Base-by-base conservation (phyloP, 164 flowering plant genomes). In the Sextonia rubra region DNA sequence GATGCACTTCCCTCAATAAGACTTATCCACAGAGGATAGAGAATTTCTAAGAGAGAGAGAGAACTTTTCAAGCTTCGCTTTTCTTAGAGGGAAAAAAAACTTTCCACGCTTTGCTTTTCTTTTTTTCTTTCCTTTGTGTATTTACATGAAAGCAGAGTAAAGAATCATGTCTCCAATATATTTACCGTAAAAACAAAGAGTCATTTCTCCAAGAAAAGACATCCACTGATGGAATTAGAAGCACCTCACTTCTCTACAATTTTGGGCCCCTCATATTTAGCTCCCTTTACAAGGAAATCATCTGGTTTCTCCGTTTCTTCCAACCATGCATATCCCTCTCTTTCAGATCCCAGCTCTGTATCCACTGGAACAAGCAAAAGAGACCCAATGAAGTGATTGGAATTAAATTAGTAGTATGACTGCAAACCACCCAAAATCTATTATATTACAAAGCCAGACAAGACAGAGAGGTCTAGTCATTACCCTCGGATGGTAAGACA, bases 301-400 rank as follows among this genome's bases (percentile, higher is more conserved):
- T 77, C 78, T 0, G 80, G 78, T 47, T 68, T 73, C 61, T 79
- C 75, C 37, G 22, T 77, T 77, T 79, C 82, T 73, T 77, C 74
- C 18, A 82, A 79, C 84, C 82, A 79, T 56, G 74, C 80, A 71
- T 77, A 68, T 4, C 56, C 80, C 20, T 72, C 78, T n/a, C 73
- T 37, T 44, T 71, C 48, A 24, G 7, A 56, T 11, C 70, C 30
- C 25, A 63, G 47, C 12, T 26, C 74, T 9, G 49, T 75, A 25
- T 80, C 75, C 47, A 69, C 80, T 76, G 73, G 26, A 26, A 69
- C 32, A 66, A 27, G 52, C 1, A 44, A 62, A 2, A 72, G 20
- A 49, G 44, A 37, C 11, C 44, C 44, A 37, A 32, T 37, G 44
- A 37, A 7, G 44, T 37, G 44, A 32, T 32, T 37, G 44, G 6